Evolutionary conservation across 768 basidiomycete genomes (phyloP), one percentile per base, ranked within the genome.

Genomic region (Mycena leptocephala): DNA sequence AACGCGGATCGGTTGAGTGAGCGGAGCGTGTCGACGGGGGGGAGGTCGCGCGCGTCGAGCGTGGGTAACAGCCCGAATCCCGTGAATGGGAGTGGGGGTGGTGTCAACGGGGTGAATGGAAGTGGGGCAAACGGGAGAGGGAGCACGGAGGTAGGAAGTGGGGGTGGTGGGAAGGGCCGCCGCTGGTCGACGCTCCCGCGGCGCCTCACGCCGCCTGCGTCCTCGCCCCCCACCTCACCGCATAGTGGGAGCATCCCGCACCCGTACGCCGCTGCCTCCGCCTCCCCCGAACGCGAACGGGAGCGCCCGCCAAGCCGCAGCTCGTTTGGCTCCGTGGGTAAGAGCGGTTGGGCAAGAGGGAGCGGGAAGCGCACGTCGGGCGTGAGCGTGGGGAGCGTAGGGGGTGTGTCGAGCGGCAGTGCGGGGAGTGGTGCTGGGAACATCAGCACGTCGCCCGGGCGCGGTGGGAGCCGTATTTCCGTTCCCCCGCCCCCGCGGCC

Each of bases 401-500:
- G 48, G 11, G 63, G 51, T 22, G 43, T 56, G 26, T 55, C 48
- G n/a, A 65, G 63, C 46, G 53, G 35, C 48, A 58, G 48, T 43
- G 48, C 2, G 7, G 33, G 24, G 74, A 68, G 64, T 26, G 32
- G 18, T 28, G 56, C n/a, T n/a, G n/a, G n/a, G n/a, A n/a, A 32
- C 61, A 41, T 41, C 61, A 20, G 24, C 37, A 11, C 28, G 30
- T 46, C 78, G 43, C 43, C 43, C 43, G 16, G 16, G 79, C 37
- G 63, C 4, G 16, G 46, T 18, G 53, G 64, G 6, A 77, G 87
- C 79, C 88, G 95, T 48, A 80, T 86, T 24, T 95, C 93, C 5
- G 89, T 94, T 82, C 94, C 90, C 4, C 92, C 95, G 4, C 95
- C 95, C 22, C 93, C 92, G 33, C 92, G 93, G 18, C 95, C 95